Base-by-base conservation (phyloP, 441 rosid species). In the Geranium incanum region DNA sequence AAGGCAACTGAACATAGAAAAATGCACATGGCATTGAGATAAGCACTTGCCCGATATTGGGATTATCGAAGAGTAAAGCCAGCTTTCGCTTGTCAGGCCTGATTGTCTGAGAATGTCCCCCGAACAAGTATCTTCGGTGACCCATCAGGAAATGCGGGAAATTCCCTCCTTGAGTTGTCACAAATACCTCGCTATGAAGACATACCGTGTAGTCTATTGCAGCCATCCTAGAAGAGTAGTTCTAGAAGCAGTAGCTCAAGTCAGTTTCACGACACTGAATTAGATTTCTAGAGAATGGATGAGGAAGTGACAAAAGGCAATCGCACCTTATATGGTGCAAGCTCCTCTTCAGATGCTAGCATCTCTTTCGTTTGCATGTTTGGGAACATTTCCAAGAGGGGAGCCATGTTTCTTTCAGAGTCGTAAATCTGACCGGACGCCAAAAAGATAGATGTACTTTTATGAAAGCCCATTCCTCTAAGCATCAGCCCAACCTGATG, bases 81-180 rank as follows among this genome's bases (percentile, higher is more conserved):
- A 95, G 71, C 84, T 95, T 95, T 71, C 99, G 89, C 82, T 96
- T 96, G 87, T 96, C 99, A 2, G 99, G 98, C 80, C 92, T 85
- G 73, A 96, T 86, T 73, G 98, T 96, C 83, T 93, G 91, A 23
- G 99, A 84, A 77, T 96, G 99, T 71, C 99, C 99, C 19, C 99
- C 97, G 63, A 80, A 88, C 85, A 90, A 39, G 81, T 83, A 93
- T 81, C 99, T 86, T 74, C 99, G 78, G 77, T 93, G 99, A 76
- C 99, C 99, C 92, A 93, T 89, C 78, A 96, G 87, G 81, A 95
- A 89, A 86, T 95, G 99, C 77, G 98, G 99, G 74, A 95, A 95
- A 77, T 95, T 95, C 70, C 99, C 99, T 72, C 98, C 99, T 82
- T 95, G 99, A 68, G 99, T 95, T n/a, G 99, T 95, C 79, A 95